Evolutionary conservation across 2,329 filamentous ascomycete species (phyloP), one percentile per base, ranked within the genome.

Genomic region (Ceratocystis variospora): DNA sequence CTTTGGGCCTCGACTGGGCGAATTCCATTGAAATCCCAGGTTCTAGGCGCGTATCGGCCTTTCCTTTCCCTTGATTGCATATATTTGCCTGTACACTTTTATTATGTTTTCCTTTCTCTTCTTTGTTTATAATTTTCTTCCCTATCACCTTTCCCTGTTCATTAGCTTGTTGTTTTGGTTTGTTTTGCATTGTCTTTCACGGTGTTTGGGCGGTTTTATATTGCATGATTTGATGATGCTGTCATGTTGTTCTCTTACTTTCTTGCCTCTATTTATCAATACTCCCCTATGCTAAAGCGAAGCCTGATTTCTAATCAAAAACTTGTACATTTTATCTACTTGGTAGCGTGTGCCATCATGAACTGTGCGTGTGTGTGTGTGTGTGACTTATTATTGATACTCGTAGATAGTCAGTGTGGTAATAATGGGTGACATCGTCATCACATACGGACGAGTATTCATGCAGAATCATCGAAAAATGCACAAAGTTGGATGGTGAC

Each of bases 1-100:
- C 63, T 75, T 75, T 59, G 73, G 73, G 2, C 74, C 73, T 64
- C 66, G 69, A 17, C 44, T 69, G 50, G 69, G 69, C 17, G 64
- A 68, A 1, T 69, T 68, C 63, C 57, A 65, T 46, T 69, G 61
- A 67, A 2, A 55, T 33, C 59, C 17, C 15, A 22, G n/a, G 37
- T 15, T 10, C 10, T 15, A 41, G 4, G 37, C 37, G 37, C 10
- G 37, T 41, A 41, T 41, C 37, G 1, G 37, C 10, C 37, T 41
- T 15, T 64, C 28, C 28, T 64, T 44, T 57, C 33, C 31, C n/a
- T 64, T 48, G 37, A 33, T 25, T 63, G 15, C 37, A 41, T 41
- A 4, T 5, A 41, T 41, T 41, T 41, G 12, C 37, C 37, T 41
- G 37, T 41, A 41, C 37, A 41, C 12, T 44, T 44, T 55, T 33